Evolutionary conservation across 371 early-diverging fungal species (phyloP).

Genomic region (Mortierella sp.): DNA sequence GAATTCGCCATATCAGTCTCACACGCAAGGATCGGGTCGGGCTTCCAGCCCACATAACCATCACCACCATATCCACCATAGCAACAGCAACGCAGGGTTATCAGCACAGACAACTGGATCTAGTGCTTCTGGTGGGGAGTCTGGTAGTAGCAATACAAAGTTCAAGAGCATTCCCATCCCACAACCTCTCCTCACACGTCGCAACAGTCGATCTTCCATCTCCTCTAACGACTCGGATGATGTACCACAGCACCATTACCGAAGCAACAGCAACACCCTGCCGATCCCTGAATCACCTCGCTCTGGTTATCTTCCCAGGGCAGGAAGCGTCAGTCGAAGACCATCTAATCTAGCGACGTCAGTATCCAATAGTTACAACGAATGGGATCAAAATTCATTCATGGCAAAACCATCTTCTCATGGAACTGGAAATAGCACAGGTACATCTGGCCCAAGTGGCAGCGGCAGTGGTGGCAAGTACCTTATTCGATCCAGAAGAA

Average conservation of each 20-base stretch:
- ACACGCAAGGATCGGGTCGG: constrained; percentile 16
- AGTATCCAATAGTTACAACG: constrained; percentile 49
- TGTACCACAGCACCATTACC: constrained; percentile 36
- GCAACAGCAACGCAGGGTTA: constrained; percentile 10
- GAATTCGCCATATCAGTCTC: constrained; percentile 44
- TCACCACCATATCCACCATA: constrained; percentile 29
- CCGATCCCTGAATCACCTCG: constrained; percentile 48
- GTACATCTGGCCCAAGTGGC: constrained; percentile 5
- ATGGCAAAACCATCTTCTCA: constrained; percentile 11
- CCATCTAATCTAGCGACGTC: constrained; percentile 50
- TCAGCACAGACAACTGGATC: constrained; percentile 26
- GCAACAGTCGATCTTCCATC: constrained; percentile 54
- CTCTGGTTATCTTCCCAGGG: constrained; percentile 20
- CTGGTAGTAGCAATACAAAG: constrained; percentile 34
- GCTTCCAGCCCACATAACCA: constrained; percentile 26
- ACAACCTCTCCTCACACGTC: constrained; percentile 56
- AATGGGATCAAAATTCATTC: constrained; percentile 51
- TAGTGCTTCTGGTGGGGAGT: constrained; percentile 26
- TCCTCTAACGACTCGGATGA: constrained; percentile 59
- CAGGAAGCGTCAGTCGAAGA: constrained; percentile 32
- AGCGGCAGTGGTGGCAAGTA: constrained; percentile 51
- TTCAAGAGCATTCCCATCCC: constrained; percentile 59
- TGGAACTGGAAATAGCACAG: constrained; percentile 22
- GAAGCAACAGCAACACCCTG: constrained; percentile 31
- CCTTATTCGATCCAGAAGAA: constrained; percentile 49